Conservation (phyloP, 1,139 yeast species). For the Casaregolazyma lundiana region DNA sequence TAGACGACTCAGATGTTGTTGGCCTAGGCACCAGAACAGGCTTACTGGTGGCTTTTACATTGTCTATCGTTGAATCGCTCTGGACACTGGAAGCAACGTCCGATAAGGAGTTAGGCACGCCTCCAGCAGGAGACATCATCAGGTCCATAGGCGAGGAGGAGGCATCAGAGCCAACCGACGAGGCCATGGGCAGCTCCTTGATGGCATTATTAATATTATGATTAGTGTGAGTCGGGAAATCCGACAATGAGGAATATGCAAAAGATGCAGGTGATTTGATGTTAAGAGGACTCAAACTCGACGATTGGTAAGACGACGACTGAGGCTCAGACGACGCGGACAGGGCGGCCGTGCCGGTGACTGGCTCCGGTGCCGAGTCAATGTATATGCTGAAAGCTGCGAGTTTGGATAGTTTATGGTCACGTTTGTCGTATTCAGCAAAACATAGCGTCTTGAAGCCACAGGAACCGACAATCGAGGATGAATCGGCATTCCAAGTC, state of each 20-base stretch:
- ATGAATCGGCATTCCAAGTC: conserved; percentile 5
- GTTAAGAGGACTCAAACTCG: not conserved
- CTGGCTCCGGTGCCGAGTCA: conserved; percentile 11
- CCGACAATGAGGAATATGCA: not conserved
- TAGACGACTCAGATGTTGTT: not conserved
- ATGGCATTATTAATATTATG: not conserved
- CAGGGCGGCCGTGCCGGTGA: not conserved
- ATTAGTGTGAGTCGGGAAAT: not conserved
- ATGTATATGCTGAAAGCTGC: conserved; percentile 35
- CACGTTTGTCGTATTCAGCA: conserved; percentile 38
- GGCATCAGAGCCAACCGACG: conserved; percentile 3
- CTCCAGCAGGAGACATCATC: not conserved
- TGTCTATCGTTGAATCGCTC: not conserved
- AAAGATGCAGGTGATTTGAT: not conserved
- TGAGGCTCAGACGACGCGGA: not conserved
- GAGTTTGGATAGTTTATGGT: conserved; percentile 32
- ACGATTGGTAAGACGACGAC: not conserved
- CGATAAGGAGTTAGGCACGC: not conserved
- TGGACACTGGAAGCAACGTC: not conserved
- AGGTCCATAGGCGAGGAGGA: conserved; percentile 6
- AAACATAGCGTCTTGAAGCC: conserved; percentile 28
- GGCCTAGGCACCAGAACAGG: conserved; percentile 7
- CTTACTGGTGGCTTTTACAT: not conserved
- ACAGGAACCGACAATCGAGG: conserved; percentile 1
- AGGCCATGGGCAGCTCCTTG: not conserved